phyloP scores from a whole-genome alignment of 805 yeast species.

The Ogataea naganishii region DNA sequence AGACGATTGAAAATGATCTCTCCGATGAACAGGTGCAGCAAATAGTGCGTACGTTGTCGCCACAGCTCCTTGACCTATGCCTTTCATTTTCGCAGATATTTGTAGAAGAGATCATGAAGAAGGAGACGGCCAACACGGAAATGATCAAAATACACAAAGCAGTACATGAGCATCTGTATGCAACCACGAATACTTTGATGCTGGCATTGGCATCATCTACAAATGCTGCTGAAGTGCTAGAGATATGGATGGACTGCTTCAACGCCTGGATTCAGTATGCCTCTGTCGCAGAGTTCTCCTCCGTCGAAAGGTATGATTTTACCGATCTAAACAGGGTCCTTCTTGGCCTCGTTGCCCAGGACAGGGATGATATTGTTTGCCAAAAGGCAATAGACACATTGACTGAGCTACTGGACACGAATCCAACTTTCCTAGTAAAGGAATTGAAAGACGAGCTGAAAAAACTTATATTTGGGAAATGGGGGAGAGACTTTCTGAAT shows the following conservation, averaged over 20 bases:
- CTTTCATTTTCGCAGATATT: slow-evolving; percentile 34
- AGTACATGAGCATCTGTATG: slow-evolving; percentile 28
- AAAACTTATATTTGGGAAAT: slow-evolving; percentile 31
- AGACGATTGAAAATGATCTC: neutral
- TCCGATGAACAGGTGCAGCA: neutral
- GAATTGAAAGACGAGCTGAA: slow-evolving; percentile 22
- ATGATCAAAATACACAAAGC: slow-evolving; percentile 25
- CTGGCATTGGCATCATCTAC: slow-evolving; percentile 1
- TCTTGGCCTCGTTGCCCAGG: too few species aligned
- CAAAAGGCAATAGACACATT: slow-evolving; percentile 24
- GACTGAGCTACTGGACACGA: slow-evolving; percentile 37
- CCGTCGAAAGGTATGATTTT: slow-evolving; percentile 19
- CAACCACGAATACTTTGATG: slow-evolving; percentile 20
- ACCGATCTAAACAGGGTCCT: slow-evolving; percentile 10
- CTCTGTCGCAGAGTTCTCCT: slow-evolving; percentile 27
- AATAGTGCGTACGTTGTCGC: slow-evolving; percentile 2
- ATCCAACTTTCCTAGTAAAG: slow-evolving; percentile 30
- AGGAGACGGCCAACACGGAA: slow-evolving; percentile 18
- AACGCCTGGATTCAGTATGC: slow-evolving; percentile 29
- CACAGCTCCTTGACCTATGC: slow-evolving; percentile 7
- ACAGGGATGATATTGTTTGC: slow-evolving; percentile 7
- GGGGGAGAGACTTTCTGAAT: slow-evolving; percentile 35
- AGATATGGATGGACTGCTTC: slow-evolving; percentile 22
- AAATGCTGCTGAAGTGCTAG: slow-evolving; percentile 4
- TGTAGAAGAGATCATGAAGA: slow-evolving; percentile 42